Evolutionary conservation across 805 yeast species (phyloP).

Genomic region (Wickerhamomyces sydowiorum): DNA sequence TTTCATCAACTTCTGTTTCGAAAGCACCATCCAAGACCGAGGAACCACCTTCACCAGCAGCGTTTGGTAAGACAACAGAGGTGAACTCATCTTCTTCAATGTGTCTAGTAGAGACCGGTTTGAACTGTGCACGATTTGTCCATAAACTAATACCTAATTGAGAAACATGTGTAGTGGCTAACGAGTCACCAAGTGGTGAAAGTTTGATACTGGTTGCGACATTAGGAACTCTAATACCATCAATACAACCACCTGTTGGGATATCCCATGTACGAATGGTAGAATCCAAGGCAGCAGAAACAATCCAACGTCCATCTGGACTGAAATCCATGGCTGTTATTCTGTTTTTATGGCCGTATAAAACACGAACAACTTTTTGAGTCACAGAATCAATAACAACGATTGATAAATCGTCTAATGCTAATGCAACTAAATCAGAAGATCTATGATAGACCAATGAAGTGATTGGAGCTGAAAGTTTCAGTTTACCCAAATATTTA

Average conservation of each 20-base stretch:
- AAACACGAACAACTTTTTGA: conserved; percentile 74
- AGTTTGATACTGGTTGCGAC: conserved; percentile 80
- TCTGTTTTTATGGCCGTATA: conserved; percentile 86
- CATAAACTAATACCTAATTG: conserved; percentile 89
- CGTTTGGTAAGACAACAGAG: conserved; percentile 60
- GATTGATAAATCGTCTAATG: conserved; percentile 81
- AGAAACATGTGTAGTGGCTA: conserved; percentile 88
- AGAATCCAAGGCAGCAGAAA: conserved; percentile 75
- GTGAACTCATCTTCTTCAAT: conserved; percentile 72
- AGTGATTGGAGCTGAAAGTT: conserved; percentile 73
- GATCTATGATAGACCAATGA: conserved; percentile 70
- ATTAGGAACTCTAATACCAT: conserved; percentile 71
- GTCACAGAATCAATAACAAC: conserved; percentile 80
- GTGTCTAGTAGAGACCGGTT: conserved; percentile 66
- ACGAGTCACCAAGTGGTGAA: conserved; percentile 82
- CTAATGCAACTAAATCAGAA: conserved; percentile 79
- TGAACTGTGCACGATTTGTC: conserved; percentile 87
- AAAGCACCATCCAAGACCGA: conserved; percentile 76
- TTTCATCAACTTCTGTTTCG: conserved; percentile 33
- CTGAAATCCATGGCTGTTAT: conserved; percentile 86
- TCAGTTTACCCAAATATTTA: conserved; percentile 57
- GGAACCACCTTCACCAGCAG: conserved; percentile 72
- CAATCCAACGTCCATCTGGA: conserved; percentile 94
- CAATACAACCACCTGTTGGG: conserved; percentile 95
- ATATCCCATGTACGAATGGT: conserved; percentile 96